Evolutionary conservation across 306 rosid genomes (phyloP), one percentile per base, ranked within the genome.

Genomic region (Gastrolobium villosum): DNA sequence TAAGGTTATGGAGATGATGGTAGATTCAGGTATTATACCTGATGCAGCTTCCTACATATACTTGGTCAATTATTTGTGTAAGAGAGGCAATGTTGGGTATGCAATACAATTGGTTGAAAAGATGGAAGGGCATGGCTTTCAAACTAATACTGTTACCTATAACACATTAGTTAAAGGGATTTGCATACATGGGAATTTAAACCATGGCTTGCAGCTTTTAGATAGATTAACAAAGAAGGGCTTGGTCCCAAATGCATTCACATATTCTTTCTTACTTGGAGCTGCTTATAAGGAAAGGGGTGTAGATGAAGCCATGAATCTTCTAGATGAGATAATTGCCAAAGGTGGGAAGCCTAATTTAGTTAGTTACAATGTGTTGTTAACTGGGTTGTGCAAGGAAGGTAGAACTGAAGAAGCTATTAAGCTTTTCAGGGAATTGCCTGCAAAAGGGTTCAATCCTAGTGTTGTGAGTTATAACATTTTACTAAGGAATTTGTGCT

Each of bases 231-330:
- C 79, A 39, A 80, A 84, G 79, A 95, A 86, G 81, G 99, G 97
- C 20, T 64, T 95, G 50, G 87, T 92, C 6, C 98, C 99, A 1
- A 88, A 95, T 84, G 97, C 83, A 1, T 91, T 87, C 72, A 95
- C 98, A 0, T 93, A 88, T 82, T 85, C 96, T 28, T 88, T 81
- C 86, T 83, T 95, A 82, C 91, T 95, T 14, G 94, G 88, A 73
- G 97, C 93, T 53, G 93, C 98, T 60, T 93, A 86, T 66, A 95
- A 89, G 85, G 99, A 95, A 60, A 87, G 90, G 87, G 99, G 98
- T 20, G 93, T 86, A 15, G 89, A 88, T 60, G 89, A 88, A 72
- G 98, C 98, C 35, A 79, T 77, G 84, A 87, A 85, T 76, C 93
- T 95, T 46, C 84, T 95, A 62, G 92, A 86, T 57, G 83, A 87